These are phyloP conservation scores for Pythium diclinum DNA, from an alignment of 352 stramenopile species.

Conservation along the genomic window DNA sequence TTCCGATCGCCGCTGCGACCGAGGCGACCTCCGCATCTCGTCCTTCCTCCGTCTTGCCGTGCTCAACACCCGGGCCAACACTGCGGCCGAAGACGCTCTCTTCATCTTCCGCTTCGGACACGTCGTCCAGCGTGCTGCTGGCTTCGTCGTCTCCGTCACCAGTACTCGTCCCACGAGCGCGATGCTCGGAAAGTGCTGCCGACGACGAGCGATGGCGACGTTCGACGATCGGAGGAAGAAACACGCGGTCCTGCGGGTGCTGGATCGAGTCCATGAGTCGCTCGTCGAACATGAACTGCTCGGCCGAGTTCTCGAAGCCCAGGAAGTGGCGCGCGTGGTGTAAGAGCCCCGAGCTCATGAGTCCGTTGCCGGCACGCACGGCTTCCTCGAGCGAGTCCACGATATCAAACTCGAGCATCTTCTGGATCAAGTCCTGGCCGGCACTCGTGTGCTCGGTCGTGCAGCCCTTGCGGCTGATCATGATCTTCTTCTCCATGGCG, in stretches of 20 bases:
- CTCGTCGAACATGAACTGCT: conserved; percentile 55
- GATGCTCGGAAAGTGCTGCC: not conserved
- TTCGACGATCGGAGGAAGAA: conserved; percentile 13
- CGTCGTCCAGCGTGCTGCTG: conserved; percentile 2
- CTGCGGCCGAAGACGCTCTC: conserved; percentile 18
- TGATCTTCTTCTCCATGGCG: conserved; percentile 30
- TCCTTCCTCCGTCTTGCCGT: conserved; percentile 4
- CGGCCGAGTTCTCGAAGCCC: conserved; percentile 44
- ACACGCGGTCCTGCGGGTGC: not conserved
- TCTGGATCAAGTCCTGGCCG: conserved; percentile 53
- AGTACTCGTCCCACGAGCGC: not conserved
- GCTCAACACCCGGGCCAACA: conserved; percentile 5
- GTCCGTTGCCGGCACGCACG: conserved; percentile 48
- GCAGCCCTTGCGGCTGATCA: conserved; percentile 27
- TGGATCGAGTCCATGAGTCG: conserved; percentile 26
- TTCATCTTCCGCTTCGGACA: conserved; percentile 7
- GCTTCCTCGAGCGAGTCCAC: conserved; percentile 49
- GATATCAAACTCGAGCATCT: conserved; percentile 56
- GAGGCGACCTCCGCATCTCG: conserved; percentile 14
- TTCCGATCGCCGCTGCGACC: conserved; percentile 15
- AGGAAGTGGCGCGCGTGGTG: conserved; percentile 51
- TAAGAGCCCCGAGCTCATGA: conserved; percentile 66
- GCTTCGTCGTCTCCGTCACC: conserved; percentile 1
- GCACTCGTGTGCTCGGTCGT: conserved; percentile 32
- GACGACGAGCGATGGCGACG: conserved; percentile 7